A percentile compares a stretch with the other conserved stretches of the same genome.
These are phyloP conservation scores for Talaromyces funiculosus DNA, from an alignment of 2,329 filamentous ascomycete species.

Conservation along the genomic window DNA sequence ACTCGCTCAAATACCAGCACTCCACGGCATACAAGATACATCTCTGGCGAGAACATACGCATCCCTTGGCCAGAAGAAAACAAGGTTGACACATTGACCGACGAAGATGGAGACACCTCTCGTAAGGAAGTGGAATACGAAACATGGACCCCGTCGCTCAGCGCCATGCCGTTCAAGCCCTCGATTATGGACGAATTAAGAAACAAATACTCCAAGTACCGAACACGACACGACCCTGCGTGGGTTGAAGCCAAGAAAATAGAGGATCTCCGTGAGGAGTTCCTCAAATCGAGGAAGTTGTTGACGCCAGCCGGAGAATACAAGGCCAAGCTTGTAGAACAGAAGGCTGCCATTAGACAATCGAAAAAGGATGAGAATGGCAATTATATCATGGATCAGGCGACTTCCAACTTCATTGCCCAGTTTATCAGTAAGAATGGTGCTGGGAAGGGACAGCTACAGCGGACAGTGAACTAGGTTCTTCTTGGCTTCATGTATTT, in stretches of 20 bases:
- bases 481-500: constrained; percentile 7
- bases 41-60: constrained; percentile 64
- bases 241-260: constrained; percentile 62
- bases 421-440: constrained; percentile 27
- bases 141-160: constrained; percentile 72
- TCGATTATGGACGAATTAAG: constrained; percentile 79
- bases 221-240: constrained; percentile 70
- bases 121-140: constrained; percentile 68
- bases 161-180: constrained; percentile 70
- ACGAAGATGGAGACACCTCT: constrained; percentile 63
- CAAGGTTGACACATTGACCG: constrained; percentile 45
- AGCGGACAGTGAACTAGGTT: neutral
- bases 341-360: constrained; percentile 32
- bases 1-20: constrained; percentile 47
- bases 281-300: constrained; percentile 41
- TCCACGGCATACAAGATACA: constrained; percentile 46
- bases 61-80: constrained; percentile 68
- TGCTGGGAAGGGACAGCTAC: neutral
- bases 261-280: constrained; percentile 49
- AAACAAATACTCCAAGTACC: constrained; percentile 74
- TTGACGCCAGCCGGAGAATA: constrained; percentile 45
- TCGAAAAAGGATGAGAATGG: constrained; percentile 32
- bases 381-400: constrained; percentile 29
- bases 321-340: constrained; percentile 30
- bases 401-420: constrained; percentile 33